A percentile compares a stretch with the other conserved stretches of the same genome.
Evolutionary conservation across 1,284 basidiomycete genomes (phyloP).

Genomic region (Rhodofomes roseus): DNA sequence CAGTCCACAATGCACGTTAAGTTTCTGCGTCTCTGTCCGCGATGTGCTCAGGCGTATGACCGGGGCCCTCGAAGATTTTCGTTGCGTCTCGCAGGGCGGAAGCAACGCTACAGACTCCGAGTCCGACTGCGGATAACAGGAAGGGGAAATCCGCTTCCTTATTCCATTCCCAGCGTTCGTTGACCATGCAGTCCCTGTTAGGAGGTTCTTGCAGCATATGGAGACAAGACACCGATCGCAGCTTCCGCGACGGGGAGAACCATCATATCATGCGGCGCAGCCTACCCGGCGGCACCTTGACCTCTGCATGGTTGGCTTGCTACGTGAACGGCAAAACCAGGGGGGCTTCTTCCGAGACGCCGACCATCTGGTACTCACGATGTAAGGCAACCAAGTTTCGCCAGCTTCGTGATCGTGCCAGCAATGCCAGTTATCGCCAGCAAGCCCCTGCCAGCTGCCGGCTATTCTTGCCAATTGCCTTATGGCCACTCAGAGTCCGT

Average conservation of each 20-base stretch:
- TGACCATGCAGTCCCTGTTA: neutral
- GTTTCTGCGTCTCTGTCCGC: too few species aligned
- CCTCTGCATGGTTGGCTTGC: neutral
- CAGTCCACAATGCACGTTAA: too few species aligned
- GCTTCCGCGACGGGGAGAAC: neutral
- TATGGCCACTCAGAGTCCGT: neutral
- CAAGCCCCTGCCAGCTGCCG: neutral
- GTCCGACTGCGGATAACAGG: too few species aligned
- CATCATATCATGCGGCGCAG: neutral
- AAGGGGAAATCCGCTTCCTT: too few species aligned
- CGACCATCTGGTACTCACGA: neutral
- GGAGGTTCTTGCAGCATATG: neutral
- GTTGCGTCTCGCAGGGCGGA: neutral
- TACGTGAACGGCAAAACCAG: neutral
- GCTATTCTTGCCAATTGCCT: neutral
- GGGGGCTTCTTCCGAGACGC: neutral
- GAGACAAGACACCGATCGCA: neutral
- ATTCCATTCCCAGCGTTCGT: too few species aligned
- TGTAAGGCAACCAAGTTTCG: neutral
- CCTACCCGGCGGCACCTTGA: neutral
- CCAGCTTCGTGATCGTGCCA: neutral
- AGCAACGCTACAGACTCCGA: neutral
- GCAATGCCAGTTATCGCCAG: neutral
- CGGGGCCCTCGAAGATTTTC: too few species aligned
- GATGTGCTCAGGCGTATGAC: too few species aligned